Percentiles rank a stretch among this genome's conserved stretches.
phyloP scores from a whole-genome alignment of 495 filamentous ascomycete genomes.

The Penicillium manginii region DNA sequence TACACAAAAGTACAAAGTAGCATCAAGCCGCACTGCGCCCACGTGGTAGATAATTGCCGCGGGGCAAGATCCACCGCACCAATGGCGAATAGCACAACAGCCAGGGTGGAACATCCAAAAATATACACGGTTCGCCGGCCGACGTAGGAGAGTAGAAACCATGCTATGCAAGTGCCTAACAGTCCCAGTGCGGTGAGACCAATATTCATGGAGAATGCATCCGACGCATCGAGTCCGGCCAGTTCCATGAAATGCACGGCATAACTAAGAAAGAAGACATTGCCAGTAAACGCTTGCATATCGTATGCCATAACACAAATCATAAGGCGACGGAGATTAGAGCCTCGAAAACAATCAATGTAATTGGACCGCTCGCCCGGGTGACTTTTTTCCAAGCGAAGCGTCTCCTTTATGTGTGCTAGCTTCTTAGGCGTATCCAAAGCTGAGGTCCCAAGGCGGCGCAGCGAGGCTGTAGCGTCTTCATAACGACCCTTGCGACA shows the following conservation, averaged over 20 bases:
- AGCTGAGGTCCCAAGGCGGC: constrained; percentile 33
- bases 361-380: constrained; percentile 42
- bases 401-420: constrained; percentile 39
- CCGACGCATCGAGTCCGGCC: constrained; percentile 59
- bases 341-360: constrained; percentile 49
- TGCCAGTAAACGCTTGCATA: constrained; percentile 48
- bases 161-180: constrained; percentile 65
- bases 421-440: constrained; percentile 27
- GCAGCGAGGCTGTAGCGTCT: constrained; percentile 39
- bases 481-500: constrained; percentile 46
- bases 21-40: constrained; percentile 63
- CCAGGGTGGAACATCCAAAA: constrained; percentile 49
- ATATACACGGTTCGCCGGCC: constrained; percentile 60
- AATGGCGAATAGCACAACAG: constrained; percentile 58
- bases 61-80: constrained; percentile 60
- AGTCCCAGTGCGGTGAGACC: constrained; percentile 70
- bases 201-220: constrained; percentile 67
- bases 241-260: constrained; percentile 56
- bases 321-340: constrained; percentile 47
- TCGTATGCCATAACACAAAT: constrained; percentile 54
- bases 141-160: constrained; percentile 63
- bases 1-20: constrained; percentile 61
- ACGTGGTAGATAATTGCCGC: constrained; percentile 38
- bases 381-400: constrained; percentile 46
- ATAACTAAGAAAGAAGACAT: constrained; percentile 37